Base-by-base conservation (phyloP, 305 asterid genomes). In the Withania somnifera region DNA sequence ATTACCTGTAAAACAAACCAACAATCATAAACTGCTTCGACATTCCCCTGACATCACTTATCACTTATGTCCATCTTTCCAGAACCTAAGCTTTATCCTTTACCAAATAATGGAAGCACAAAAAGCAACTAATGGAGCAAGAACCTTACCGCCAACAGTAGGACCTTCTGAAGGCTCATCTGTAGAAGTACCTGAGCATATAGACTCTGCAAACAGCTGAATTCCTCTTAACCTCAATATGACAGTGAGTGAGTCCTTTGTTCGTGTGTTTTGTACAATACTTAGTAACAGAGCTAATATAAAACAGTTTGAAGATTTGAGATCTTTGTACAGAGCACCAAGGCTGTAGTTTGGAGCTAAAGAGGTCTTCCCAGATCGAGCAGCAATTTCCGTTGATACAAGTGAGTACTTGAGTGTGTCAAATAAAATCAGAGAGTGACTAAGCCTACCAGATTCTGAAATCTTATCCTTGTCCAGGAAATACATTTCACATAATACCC, bases 341-440 rank as follows among this genome's bases (percentile, higher is more conserved):
- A 91, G 85, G 81, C 92, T 89, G 84, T 87, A 89, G 84, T 88
- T 90, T 82, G 99, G 93, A 88, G 89, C 83, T 87, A 91, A 85
- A 22, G 97, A 93, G 77, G 81, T 85, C 87, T 88, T 94, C 79
- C 87, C 80, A 57, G 98, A 93, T 52, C 98, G 98, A 83, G 98
- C 94, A 87, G 98, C 95, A 77, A 94, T 88, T 90, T 97, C 99
- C 14, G 93, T 82, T 6, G 98, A 94, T 54, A 92, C 83, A 80
- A 97, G 91, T 42, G 98, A 91, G 89, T 93, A 93, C 90, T 91
- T 97, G 83, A 97, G 89, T n/a, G 92, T 92, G 87, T 97, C 97
- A 92, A 97, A 94, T 80, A 97, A 89, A 84, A 97, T 87, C 88
- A 94, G 61, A 50, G 97, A 79, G 86, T 82, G 87, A 87, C 89